Base-by-base conservation (phyloP, 1,139 yeast genomes). In the Kluyveromyces marxianus region DNA sequence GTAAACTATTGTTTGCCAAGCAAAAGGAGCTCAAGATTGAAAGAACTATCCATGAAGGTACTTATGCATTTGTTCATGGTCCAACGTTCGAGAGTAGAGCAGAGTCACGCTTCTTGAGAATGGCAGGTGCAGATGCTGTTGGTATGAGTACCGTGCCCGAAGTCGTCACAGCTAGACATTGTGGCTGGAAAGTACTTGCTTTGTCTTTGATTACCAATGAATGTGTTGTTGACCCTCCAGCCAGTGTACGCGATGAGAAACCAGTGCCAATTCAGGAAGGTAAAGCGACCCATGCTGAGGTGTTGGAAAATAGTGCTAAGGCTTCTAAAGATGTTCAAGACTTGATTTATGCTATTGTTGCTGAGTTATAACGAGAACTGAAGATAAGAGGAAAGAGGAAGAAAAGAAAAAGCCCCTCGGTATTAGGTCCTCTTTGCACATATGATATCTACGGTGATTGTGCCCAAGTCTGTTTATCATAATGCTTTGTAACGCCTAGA, bases 81-180 rank as follows among this genome's bases (percentile, higher is more conserved):
- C 97, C 98, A 2, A 87, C 97, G 1, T 92, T 83, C 63, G 98
- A 92, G 68, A 78, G 90, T 5, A 74, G 97, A 56, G 96, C 97
- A 0, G 97, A 92, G 66, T 84, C 84, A n/a, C 72, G 96, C 49
- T 74, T 82, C 74, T 71, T 90, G 41, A 69, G 79, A 51, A 57
- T 71, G 7, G 56, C 85, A 40, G 97, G 97, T 5, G 97, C 89
- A 41, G 97, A 92, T 66, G 87, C 95, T 0, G 97, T 90, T 4
- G 98, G 98, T 3, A 92, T 92, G 98, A 85, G 96, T 49, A 92
- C 97, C 0, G 97, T 90, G 33, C 97, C 98, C 0, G 98, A 92
- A 65, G 95, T 88, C 2, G 79, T 89, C 53, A 83, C 87, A 10
- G 97, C 96, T 3, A 81, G 96, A 60, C 97, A 92, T 64, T 76